phyloP scores from a whole-genome alignment of 805 yeast genomes.

The Pichia occidentalis region DNA sequence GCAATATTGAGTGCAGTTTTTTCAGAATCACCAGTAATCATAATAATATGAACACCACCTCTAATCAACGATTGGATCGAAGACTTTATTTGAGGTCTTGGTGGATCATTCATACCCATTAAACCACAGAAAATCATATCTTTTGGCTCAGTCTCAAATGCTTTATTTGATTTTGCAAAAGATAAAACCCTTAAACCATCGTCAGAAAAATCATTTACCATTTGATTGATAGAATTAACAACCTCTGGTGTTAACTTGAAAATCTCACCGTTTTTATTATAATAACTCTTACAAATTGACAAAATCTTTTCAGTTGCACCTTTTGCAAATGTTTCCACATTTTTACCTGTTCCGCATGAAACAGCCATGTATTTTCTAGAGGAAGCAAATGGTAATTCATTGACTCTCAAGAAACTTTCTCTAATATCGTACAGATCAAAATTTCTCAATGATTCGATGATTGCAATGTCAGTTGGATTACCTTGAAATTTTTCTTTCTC shows the following conservation, averaged over 20 bases:
- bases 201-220: slow-evolving; percentile 61
- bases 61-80: slow-evolving; percentile 71
- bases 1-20: slow-evolving; percentile 84
- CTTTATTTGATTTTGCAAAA: slow-evolving; percentile 51
- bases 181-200: slow-evolving; percentile 86
- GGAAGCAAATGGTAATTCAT: slow-evolving; percentile 83
- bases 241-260: slow-evolving; percentile 51
- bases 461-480: slow-evolving; percentile 92
- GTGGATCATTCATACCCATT: slow-evolving; percentile 97
- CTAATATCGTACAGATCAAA: slow-evolving; percentile 73
- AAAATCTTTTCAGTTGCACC: slow-evolving; percentile 85
- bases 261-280: slow-evolving; percentile 51
- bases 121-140: slow-evolving; percentile 77
- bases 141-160: slow-evolving; percentile 39
- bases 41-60: slow-evolving; percentile 96
- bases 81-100: slow-evolving; percentile 75
- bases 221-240: slow-evolving; percentile 40
- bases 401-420: slow-evolving; percentile 46
- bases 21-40: slow-evolving; percentile 95
- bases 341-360: slow-evolving; percentile 50
- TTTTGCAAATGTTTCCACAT: slow-evolving; percentile 62
- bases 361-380: slow-evolving; percentile 89
- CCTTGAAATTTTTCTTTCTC: slow-evolving; percentile 74
- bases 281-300: slow-evolving; percentile 51
- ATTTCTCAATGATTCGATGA: slow-evolving; percentile 63